phyloP scores from a whole-genome alignment of 345 rosid genomes.

The Erodium maritimum region DNA sequence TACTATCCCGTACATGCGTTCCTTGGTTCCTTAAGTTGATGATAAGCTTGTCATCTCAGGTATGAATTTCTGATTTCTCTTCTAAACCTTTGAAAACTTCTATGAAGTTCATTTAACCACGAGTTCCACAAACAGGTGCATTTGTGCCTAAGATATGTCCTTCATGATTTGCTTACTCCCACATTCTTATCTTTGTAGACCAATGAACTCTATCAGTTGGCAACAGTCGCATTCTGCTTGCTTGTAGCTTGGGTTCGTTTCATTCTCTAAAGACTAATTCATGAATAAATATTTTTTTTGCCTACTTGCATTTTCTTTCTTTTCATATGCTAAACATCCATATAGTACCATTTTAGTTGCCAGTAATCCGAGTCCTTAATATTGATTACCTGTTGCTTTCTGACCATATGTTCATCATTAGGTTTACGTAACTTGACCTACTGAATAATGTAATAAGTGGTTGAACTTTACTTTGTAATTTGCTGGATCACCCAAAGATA shows the following conservation, averaged over 20 bases:
- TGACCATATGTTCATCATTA: background rate
- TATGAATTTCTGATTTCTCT: conserved; percentile 10
- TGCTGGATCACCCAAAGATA: background rate
- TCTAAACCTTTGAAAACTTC: background rate
- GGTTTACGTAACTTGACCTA: background rate
- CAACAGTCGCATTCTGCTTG: conserved; percentile 94
- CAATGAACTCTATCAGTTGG: conserved; percentile 95
- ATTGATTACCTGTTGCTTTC: background rate
- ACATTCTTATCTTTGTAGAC: conserved; percentile 39
- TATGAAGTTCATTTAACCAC: background rate
- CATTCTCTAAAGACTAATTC: conserved; percentile 8
- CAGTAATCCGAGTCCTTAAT: background rate
- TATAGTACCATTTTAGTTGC: background rate
- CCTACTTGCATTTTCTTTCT: background rate
- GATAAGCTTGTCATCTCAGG: conserved; percentile 86
- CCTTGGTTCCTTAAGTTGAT: conserved; percentile 83
- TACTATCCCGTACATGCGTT: conserved; percentile 63
- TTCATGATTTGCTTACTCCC: background rate
- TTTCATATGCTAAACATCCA: background rate
- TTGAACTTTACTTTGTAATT: background rate
- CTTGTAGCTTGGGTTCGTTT: conserved; percentile 92
- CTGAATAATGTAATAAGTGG: background rate
- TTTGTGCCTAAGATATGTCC: background rate
- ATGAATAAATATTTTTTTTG: background rate
- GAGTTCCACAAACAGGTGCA: background rate